Evolutionary conservation across 2,329 filamentous ascomycete species (phyloP).

Genomic region (Aspergillus quadrilineatus): DNA sequence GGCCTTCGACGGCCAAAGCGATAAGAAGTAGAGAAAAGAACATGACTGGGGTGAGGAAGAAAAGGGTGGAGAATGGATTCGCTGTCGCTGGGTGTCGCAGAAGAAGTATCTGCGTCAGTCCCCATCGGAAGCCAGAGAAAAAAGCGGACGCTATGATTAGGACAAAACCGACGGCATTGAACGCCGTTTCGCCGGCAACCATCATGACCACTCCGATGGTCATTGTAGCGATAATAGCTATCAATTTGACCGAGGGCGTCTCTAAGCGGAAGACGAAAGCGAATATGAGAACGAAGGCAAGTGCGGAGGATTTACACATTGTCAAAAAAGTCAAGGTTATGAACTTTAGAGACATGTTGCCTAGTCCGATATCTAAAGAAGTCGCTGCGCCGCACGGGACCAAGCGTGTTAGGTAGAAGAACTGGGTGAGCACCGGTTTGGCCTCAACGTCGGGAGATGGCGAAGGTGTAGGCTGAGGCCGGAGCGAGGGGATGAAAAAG

Average conservation of each 20-base stretch:
- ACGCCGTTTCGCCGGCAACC: slow-evolving; percentile 92
- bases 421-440: slow-evolving; percentile 73
- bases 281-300: slow-evolving; percentile 93
- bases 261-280: slow-evolving; percentile 93
- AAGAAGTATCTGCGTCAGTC: slow-evolving; percentile 93
- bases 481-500: slow-evolving; percentile 76
- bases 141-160: slow-evolving; percentile 92
- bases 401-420: slow-evolving; percentile 90
- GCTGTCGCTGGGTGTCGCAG: slow-evolving; percentile 91
- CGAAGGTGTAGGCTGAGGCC: slow-evolving; percentile 56
- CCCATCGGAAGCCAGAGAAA: slow-evolving; percentile 96
- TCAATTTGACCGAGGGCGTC: slow-evolving; percentile 78
- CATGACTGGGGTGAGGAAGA: slow-evolving; percentile 97
- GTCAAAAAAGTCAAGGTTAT: slow-evolving; percentile 98
- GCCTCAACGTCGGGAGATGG: slow-evolving; percentile 39
- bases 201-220: slow-evolving; percentile 93
- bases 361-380: slow-evolving; percentile 90
- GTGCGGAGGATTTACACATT: slow-evolving; percentile 97
- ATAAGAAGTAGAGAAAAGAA: slow-evolving; percentile 78
- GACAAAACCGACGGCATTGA: slow-evolving; percentile 80
- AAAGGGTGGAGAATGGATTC: slow-evolving; percentile 95
- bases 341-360: slow-evolving; percentile 93
- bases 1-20: slow-evolving; percentile 82
- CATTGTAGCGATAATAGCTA: slow-evolving; percentile 87
- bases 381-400: slow-evolving; percentile 90